phyloP scores from a whole-genome alignment of 2,329 filamentous ascomycete species.

The Pseudogymnoascus sp. region DNA sequence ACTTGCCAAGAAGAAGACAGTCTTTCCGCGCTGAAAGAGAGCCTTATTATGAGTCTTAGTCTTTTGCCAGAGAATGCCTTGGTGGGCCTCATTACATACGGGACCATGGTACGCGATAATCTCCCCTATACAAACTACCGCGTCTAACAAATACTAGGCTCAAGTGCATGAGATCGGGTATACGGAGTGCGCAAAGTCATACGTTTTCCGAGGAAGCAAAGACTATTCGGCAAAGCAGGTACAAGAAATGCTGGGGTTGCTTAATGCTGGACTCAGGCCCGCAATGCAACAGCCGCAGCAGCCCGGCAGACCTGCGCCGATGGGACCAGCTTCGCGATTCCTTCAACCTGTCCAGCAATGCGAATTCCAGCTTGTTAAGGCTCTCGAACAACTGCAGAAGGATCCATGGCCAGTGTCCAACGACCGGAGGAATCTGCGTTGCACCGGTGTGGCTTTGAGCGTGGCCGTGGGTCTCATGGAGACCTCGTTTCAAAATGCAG shows the following conservation, averaged over 20 bases:
- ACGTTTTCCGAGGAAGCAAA: conserved; percentile 96
- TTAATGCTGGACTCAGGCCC: conserved; percentile 65
- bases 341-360: conserved; percentile 90
- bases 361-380: conserved; percentile 95
- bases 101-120: conserved; percentile 69
- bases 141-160: conserved; percentile 43
- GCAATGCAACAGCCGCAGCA: conserved; percentile 60
- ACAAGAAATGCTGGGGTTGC: conserved; percentile 95
- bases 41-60: conserved; percentile 77
- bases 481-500: conserved; percentile 90
- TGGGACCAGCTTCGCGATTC: conserved; percentile 81
- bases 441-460: conserved; percentile 92
- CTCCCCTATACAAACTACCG: conserved; percentile 18
- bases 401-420: conserved; percentile 97
- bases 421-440: conserved; percentile 82
- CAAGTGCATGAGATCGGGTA: conserved; percentile 98
- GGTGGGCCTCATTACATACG: conserved; percentile 78
- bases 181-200: conserved; percentile 95
- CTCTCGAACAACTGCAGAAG: conserved; percentile 88
- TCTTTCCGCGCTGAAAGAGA: conserved; percentile 75
- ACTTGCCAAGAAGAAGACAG: conserved; percentile 86
- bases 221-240: conserved; percentile 98
- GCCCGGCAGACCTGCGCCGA: conserved; percentile 65
- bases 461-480: conserved; percentile 90
- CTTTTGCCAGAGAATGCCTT: conserved; percentile 74